These are phyloP conservation scores for Lasiodiplodia sp. DNA, from an alignment of 2,329 filamentous ascomycete genomes.

Conservation along the genomic window DNA sequence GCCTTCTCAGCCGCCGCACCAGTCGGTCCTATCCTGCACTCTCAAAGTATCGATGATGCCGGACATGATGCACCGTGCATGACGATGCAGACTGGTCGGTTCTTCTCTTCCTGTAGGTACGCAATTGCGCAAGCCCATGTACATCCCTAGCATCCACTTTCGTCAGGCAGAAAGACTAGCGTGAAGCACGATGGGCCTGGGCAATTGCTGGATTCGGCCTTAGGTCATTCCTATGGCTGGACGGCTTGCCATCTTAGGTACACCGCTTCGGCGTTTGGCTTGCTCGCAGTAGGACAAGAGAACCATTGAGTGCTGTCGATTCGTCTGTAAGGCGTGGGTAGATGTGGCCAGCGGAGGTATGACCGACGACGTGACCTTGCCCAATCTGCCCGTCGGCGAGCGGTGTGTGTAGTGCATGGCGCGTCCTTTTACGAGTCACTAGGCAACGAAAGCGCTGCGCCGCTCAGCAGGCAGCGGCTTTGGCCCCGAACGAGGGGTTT, in stretches of 20 bases:
- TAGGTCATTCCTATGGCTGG: background rate
- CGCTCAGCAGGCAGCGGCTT: background rate
- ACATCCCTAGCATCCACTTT: background rate
- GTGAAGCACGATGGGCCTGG: background rate
- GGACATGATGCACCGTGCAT: background rate
- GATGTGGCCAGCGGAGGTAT: background rate
- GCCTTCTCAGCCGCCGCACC: conserved; percentile 15
- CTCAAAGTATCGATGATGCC: background rate
- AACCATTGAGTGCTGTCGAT: background rate
- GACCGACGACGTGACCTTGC: background rate
- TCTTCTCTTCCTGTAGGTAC: background rate
- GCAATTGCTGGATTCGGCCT: background rate
- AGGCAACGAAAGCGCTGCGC: background rate
- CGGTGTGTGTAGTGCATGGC: conserved; percentile 5
- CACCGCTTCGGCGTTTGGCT: background rate
- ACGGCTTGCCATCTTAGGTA: background rate
- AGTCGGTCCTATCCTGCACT: background rate
- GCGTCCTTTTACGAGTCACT: background rate
- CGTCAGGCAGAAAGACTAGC: background rate
- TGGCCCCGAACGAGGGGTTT: background rate
- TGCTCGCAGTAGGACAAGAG: background rate
- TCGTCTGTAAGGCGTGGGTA: background rate
- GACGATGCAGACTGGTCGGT: background rate
- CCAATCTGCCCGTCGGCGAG: background rate
- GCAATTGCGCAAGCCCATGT: background rate